These are phyloP conservation scores for Lentinula boryana DNA, from an alignment of 768 basidiomycete species.

Conservation along the genomic window DNA sequence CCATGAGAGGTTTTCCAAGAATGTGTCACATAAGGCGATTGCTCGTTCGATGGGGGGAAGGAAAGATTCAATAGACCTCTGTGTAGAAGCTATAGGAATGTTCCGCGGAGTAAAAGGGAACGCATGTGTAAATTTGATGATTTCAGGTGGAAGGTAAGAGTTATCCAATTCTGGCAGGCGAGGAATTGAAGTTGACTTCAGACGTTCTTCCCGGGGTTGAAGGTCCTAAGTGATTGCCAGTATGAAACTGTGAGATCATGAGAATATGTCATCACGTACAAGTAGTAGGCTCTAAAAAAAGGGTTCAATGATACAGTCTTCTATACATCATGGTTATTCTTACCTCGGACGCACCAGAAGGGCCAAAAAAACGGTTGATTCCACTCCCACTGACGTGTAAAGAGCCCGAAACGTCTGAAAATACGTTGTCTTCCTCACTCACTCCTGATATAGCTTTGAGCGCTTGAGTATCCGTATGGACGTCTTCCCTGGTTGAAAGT, in stretches of 20 bases:
- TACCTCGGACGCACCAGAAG: conserved; percentile 46
- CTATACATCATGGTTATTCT: conserved; percentile 7
- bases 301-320: neutral
- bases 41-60: conserved; percentile 39
- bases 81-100: conserved; percentile 25
- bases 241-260: neutral
- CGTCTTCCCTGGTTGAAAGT: conserved; percentile 25
- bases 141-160: conserved; percentile 38
- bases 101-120: conserved; percentile 41
- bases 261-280: conserved; percentile 20
- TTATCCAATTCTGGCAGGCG: conserved; percentile 33
- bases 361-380: conserved; percentile 37
- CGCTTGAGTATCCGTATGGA: conserved; percentile 17
- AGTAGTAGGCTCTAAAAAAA: conserved; percentile 33
- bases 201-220: neutral
- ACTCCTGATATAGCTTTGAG: conserved; percentile 23
- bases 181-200: conserved; percentile 6
- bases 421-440: conserved; percentile 14
- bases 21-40: conserved; percentile 36
- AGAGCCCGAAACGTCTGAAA: conserved; percentile 34
- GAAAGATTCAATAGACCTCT: conserved; percentile 36
- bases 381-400: conserved; percentile 38
- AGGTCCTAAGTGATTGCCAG: neutral
- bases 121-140: conserved; percentile 33
- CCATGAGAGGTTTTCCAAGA: conserved; percentile 44